phyloP scores from a whole-genome alignment of 2,329 filamentous ascomycete species.

The Stemphylium vesicarium region DNA sequence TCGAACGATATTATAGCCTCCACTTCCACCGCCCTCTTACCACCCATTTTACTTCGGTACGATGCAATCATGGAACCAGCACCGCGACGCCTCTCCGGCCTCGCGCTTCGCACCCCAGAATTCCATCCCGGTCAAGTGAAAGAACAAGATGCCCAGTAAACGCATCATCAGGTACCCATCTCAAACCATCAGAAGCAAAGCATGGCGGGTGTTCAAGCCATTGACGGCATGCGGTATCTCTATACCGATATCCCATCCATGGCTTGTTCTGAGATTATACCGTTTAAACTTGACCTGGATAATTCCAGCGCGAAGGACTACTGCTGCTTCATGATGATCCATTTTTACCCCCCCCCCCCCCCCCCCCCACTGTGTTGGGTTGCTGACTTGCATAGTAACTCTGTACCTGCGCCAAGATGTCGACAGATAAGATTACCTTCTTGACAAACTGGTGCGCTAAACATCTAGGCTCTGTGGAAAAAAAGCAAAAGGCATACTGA shows the following conservation, averaged over 20 bases:
- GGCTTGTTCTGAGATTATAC: slow-evolving; percentile 54
- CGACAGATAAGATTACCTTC: slow-evolving; percentile 85
- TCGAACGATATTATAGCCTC: too few species aligned
- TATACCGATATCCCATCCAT: neutral
- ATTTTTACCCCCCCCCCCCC: too few species aligned
- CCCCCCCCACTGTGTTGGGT: slow-evolving; percentile 38
- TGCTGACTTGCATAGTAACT: slow-evolving; percentile 39
- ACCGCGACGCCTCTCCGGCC: neutral
- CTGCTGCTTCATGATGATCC: slow-evolving; percentile 66
- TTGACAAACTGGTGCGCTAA: slow-evolving; percentile 76
- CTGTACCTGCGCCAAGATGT: slow-evolving; percentile 66
- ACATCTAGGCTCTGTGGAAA: neutral
- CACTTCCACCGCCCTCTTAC: neutral
- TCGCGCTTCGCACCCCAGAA: slow-evolving; percentile 7
- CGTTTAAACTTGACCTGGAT: slow-evolving; percentile 85
- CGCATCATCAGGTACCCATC: slow-evolving; percentile 26
- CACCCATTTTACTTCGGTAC: slow-evolving; percentile 12
- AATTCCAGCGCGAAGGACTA: slow-evolving; percentile 85
- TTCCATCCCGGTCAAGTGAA: slow-evolving; percentile 17
- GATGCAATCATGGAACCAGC: slow-evolving; percentile 21
- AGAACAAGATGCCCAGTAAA: slow-evolving; percentile 5
- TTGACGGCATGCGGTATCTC: neutral
- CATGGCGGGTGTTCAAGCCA: slow-evolving; percentile 29
- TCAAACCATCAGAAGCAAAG: slow-evolving; percentile 28
- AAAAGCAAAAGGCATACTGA: slow-evolving; percentile 10